Evolutionary conservation across 345 rosid genomes (phyloP), one percentile per base, ranked within the genome.

Genomic region (Eucalyptus marginata): DNA sequence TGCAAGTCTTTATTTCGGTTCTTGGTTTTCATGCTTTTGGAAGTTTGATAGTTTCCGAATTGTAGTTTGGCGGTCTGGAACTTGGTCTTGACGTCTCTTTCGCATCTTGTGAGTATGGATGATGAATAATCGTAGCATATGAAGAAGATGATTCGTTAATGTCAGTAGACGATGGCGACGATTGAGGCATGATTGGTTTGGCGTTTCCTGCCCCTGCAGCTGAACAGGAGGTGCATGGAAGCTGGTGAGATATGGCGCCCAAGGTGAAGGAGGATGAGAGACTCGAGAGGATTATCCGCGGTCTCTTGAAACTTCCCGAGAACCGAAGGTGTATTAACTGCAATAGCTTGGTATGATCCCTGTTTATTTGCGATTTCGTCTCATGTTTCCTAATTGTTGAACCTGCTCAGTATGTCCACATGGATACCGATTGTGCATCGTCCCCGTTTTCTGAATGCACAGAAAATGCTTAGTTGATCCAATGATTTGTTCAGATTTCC

Each of bases 321-420:
- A 98, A 98, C 89, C 92, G 96, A 40, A 93, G 96, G 87, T 98
- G 99, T 89, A 94, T 98, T 92, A 98, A 95, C 87, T 98, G 99
- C 95, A 94, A 94, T 49, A 91, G 92, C 84, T 89, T 98, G 97
- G 99, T 97, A 94, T 59, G 79, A 7, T 18, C 44, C 10, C 64
- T 17, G 33, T 12, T 50, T 13, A 40, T 54, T 5, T 16, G 33
- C 5, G 5, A 76, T 76, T 76, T 68, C 1, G 7, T 68, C 44
- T 68, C 43, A 3, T 8, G 80, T 4, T 68, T 16, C 80, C 80
- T 33, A 17, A 17, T 0, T 4, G 43, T 68, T 3, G 13, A 68
- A 33, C 80, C 36, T 7, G 18, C 31, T 4, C 7, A 66, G 3
- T 8, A 33, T 68, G 24, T 68, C 43, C 0, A 0, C 43, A 16